Base-by-base conservation (phyloP, 2,329 filamentous ascomycete species). In the Curvularia spicifera region DNA sequence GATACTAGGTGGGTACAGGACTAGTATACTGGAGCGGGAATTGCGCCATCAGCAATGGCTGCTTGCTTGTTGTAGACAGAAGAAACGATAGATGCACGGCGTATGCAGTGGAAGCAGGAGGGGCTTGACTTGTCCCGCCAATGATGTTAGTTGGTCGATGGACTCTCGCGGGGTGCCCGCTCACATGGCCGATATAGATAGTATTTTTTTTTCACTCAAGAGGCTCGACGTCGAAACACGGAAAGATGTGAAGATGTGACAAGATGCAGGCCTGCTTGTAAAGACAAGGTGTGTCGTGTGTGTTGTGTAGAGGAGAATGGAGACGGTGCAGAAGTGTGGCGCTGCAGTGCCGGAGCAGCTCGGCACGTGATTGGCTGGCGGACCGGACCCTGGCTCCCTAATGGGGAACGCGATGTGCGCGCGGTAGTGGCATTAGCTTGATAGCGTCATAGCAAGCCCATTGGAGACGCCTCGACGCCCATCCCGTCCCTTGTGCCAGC, bases 401-500 rank as follows among this genome's bases (percentile, higher is more conserved):
- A 24, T 47, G n/a, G 26, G 48, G 48, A 52, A 52, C 42, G 31
- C 35, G 31, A 44, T 52, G 48, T 37, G 42, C 43, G 40, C 53
- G 40, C 31, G 45, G 53, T 47, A 56, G 40, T 28, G 33, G 47
- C 33, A 35, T 13, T 49, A 40, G 47, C 47, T 31, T 24, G 31
- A 29, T 56, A 45, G 53, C 40, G 53, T 46, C 53, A 56, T 51
- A 33, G 29, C 20, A 22, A 20, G 22, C 43, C 24, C 15, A 35
- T 35, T 35, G 33, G 33, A 12, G 33, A 8, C 15, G 1, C 15
- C 35, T n/a, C 35, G 13, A 18, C 15, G 35, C 15, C 35, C 35
- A 37, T 18, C 15, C 35, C 15, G 35, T 37, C 9, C 9, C 10
- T 15, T n/a, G 5, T 24, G 22, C 22, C 22, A 24, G 22, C 22